Evolutionary conservation across 345 rosid genomes (phyloP).

Genomic region (Camelina hispida): DNA sequence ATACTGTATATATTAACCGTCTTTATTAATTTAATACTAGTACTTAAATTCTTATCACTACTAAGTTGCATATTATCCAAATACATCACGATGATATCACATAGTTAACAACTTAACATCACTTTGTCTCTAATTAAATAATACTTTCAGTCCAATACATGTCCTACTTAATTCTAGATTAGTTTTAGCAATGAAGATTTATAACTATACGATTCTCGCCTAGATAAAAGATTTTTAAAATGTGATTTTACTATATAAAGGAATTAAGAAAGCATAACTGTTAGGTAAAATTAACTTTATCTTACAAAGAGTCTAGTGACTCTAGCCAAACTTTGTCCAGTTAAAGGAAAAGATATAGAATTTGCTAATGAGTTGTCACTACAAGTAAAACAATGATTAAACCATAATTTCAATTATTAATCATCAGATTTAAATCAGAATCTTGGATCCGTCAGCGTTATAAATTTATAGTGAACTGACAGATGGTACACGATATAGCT

Average conservation of each 20-base stretch:
- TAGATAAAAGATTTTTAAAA: background rate
- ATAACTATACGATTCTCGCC: background rate
- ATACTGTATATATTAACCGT: background rate
- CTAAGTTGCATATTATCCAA: background rate
- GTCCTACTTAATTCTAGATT: background rate
- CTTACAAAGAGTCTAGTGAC: background rate
- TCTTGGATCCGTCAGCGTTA: conserved; percentile 7
- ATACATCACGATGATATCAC: background rate
- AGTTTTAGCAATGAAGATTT: background rate
- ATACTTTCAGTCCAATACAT: background rate
- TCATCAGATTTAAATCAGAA: conserved; percentile 12
- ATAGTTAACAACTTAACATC: background rate
- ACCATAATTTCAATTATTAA: conserved; percentile 1
- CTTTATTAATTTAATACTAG: background rate
- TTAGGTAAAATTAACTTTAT: background rate
- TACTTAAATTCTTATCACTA: background rate
- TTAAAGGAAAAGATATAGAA: background rate
- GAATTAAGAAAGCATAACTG: background rate
- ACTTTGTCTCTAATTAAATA: background rate
- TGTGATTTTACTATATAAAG: background rate
- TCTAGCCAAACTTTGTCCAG: background rate
- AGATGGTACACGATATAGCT: conserved; percentile 25
- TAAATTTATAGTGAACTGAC: background rate
- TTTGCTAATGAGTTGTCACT: conserved; percentile 27
- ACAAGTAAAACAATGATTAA: conserved; percentile 11